Evolutionary conservation across 768 basidiomycete species (phyloP).

Genomic region (Lactarius sanguifluus): DNA sequence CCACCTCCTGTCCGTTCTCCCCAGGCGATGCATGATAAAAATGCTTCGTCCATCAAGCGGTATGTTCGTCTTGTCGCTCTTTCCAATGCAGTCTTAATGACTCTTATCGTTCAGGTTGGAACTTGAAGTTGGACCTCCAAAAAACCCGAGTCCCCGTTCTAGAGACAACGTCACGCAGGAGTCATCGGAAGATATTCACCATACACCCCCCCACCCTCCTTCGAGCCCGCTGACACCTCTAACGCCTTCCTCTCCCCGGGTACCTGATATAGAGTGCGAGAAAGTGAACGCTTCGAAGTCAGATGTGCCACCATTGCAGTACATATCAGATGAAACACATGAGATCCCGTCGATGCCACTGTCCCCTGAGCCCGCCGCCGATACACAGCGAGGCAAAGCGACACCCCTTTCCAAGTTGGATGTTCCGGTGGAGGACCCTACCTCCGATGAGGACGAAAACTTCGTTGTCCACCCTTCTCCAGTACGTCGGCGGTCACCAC

Average conservation of each 20-base stretch:
- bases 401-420: not conserved
- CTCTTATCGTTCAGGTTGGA: slow-evolving; percentile 4
- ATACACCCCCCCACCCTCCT: not conserved
- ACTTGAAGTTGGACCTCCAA: not conserved
- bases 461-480: slow-evolving; percentile 7
- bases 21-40: not conserved
- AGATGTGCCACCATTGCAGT: not conserved
- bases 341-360: not conserved
- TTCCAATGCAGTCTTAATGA: not conserved
- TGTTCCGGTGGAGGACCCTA: slow-evolving; percentile 8
- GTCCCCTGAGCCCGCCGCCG: not conserved
- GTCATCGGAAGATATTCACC: not conserved
- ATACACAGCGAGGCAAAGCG: not conserved
- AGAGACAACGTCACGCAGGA: not conserved
- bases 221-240: slow-evolving; percentile 23
- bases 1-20: not conserved
- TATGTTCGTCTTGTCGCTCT: not conserved
- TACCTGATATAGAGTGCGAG: not conserved
- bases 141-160: not conserved
- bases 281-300: not conserved
- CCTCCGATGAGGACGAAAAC: slow-evolving; percentile 9
- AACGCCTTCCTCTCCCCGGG: slow-evolving; percentile 10
- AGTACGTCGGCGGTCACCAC: not conserved
- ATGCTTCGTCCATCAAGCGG: slow-evolving; percentile 2
- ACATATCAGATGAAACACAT: not conserved